Evolutionary conservation across 1,284 basidiomycete species (phyloP).

Genomic region (Ceratobasidium theobromae): DNA sequence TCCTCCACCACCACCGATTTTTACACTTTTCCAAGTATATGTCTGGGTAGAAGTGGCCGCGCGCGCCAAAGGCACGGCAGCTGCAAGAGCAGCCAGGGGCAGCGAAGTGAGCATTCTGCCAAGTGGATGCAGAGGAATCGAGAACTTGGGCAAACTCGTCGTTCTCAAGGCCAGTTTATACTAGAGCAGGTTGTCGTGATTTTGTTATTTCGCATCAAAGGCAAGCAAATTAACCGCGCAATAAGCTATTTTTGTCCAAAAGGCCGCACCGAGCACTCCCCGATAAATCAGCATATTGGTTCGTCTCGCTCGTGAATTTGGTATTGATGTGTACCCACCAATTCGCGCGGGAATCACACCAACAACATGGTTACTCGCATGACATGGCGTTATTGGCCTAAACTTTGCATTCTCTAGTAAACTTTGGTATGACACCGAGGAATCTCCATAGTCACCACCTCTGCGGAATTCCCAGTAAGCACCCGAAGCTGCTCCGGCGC

Average conservation of each 20-base stretch:
- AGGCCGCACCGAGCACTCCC: constrained; percentile 16
- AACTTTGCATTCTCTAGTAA: neutral
- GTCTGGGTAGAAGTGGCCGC: constrained; percentile 13
- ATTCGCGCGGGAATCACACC: neutral
- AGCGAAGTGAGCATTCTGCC: constrained; percentile 9
- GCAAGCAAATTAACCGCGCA: too few relatives aligned
- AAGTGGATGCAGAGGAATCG: neutral
- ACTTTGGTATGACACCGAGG: neutral
- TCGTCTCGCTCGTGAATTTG: neutral
- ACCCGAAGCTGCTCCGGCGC: constrained; percentile 25
- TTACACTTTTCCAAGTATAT: constrained; percentile 59
- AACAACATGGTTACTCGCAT: neutral
- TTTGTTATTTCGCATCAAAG: neutral
- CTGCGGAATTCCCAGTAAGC: neutral
- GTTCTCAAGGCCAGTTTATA: neutral
- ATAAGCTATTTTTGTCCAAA: neutral
- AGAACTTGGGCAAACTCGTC: neutral
- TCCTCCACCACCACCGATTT: constrained; percentile 55
- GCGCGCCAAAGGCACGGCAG: constrained; percentile 4
- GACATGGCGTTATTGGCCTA: neutral
- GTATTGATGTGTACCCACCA: neutral
- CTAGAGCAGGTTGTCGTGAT: neutral
- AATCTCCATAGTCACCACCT: neutral
- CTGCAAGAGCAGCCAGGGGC: constrained; percentile 7
- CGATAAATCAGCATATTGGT: constrained; percentile 5